Evolutionary conservation across 139 green algal genomes (phyloP).

Genomic region (Chlamydomonas sp.): DNA sequence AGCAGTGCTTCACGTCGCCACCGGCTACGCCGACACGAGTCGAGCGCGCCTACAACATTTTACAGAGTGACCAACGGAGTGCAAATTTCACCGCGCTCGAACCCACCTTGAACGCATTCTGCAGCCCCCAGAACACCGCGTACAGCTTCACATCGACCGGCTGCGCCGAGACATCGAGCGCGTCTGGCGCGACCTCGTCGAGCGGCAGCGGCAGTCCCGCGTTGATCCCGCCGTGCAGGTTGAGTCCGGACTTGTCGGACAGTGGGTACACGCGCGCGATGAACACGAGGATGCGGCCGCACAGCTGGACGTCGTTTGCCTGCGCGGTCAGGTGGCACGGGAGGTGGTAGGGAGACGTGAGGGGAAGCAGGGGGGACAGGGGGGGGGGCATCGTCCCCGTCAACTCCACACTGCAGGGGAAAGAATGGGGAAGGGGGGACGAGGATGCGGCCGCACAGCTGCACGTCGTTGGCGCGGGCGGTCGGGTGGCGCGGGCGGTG

Average conservation of each 20-base stretch:
- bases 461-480: slow-evolving; percentile 12
- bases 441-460: slow-evolving; percentile 31
- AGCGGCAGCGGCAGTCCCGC: slow-evolving; percentile 24
- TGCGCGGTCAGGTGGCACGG: background rate
- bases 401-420: background rate
- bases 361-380: background rate
- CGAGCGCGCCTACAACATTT: background rate
- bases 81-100: background rate
- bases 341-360: background rate
- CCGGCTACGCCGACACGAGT: background rate
- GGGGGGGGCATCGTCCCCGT: no score
- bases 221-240: slow-evolving; percentile 31
- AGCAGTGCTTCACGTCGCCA: no score
- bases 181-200: slow-evolving; percentile 24
- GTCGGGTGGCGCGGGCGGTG: background rate
- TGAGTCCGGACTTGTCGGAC: slow-evolving; percentile 34
- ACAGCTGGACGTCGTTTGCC: slow-evolving; percentile 28
- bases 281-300: slow-evolving; percentile 40
- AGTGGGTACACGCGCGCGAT: slow-evolving; percentile 32
- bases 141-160: slow-evolving; percentile 42
- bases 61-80: background rate
- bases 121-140: slow-evolving; percentile 71
- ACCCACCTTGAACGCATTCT: slow-evolving; percentile 39
- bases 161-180: slow-evolving; percentile 18
- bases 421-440: no score